These are phyloP conservation scores for Cercospora nicotianae DNA, from an alignment of 2,329 filamentous ascomycete species.

Conservation along the genomic window DNA sequence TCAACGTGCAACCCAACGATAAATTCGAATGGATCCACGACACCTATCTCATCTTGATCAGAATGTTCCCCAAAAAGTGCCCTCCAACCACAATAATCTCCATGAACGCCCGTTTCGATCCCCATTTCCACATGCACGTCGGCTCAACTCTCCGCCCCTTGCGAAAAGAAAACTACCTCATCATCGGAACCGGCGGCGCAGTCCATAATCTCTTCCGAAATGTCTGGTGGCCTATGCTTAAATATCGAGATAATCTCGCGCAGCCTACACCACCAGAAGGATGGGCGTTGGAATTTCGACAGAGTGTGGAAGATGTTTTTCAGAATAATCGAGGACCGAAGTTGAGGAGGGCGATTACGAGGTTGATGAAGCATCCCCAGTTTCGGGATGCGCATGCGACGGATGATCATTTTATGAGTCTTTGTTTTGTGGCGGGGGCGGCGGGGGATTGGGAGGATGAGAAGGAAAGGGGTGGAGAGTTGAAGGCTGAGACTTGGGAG, in stretches of 20 bases:
- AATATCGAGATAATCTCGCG: constrained; percentile 63
- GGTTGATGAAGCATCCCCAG: constrained; percentile 67
- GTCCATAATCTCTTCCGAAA: constrained; percentile 73
- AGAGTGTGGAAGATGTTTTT: constrained; percentile 63
- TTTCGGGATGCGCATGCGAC: constrained; percentile 68
- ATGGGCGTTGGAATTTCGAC: constrained; percentile 65
- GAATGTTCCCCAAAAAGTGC: constrained; percentile 66
- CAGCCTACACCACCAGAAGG: constrained; percentile 59
- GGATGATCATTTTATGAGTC: constrained; percentile 68
- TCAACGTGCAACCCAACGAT: constrained; percentile 55
- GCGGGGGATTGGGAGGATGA: constrained; percentile 48
- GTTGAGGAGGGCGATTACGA: constrained; percentile 56
- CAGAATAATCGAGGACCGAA: constrained; percentile 55
- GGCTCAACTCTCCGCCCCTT: constrained; percentile 59
- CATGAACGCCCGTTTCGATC: constrained; percentile 57
- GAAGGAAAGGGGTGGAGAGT: constrained; percentile 38
- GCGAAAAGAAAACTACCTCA: constrained; percentile 55
- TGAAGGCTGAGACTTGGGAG: constrained; percentile 66
- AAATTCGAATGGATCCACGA: constrained; percentile 73
- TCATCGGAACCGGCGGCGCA: constrained; percentile 61
- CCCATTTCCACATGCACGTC: constrained; percentile 58
- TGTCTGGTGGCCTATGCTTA: constrained; percentile 63
- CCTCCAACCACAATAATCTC: constrained; percentile 64
- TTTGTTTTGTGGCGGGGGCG: constrained; percentile 61
- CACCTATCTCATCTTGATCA: constrained; percentile 66